Percentiles rank a stretch among this genome's conserved stretches.
Evolutionary conservation across 78 protist species (phyloP).

Genomic region (Dictyostelium purpureum): DNA sequence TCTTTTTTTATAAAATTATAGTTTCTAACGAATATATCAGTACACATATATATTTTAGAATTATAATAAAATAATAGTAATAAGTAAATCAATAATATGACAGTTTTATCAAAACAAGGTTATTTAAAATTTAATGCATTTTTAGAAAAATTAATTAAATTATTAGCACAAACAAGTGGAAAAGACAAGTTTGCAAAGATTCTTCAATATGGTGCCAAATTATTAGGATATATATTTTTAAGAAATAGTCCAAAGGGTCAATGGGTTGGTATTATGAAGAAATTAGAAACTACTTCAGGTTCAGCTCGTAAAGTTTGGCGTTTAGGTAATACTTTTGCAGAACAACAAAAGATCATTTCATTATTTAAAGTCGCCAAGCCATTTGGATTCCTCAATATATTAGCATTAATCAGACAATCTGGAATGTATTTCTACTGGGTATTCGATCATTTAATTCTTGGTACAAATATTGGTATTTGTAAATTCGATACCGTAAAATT

Average conservation of each 20-base stretch:
- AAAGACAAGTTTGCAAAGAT: conserved; percentile 69
- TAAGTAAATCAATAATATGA: too few relatives aligned
- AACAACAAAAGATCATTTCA: conserved; percentile 55
- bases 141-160: conserved; percentile 43
- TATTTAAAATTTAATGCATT: not conserved
- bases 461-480: conserved; percentile 38
- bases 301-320: conserved; percentile 69
- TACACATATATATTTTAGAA: too few relatives aligned
- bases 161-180: conserved; percentile 65
- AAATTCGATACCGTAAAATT: conserved; percentile 56
- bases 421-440: conserved; percentile 78
- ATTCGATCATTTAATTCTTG: conserved; percentile 41
- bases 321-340: conserved; percentile 61
- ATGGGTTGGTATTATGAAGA: not conserved
- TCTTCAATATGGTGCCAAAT: conserved; percentile 67
- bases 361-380: conserved; percentile 4
- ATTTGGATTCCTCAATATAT: conserved; percentile 9
- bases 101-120: conserved; percentile 29
- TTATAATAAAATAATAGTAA: too few relatives aligned
- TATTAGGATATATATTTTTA: conserved; percentile 30
- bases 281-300: conserved; percentile 39
- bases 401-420: conserved; percentile 54
- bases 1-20: too few relatives aligned
- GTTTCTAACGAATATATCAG: too few relatives aligned
- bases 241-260: not conserved